phyloP scores from a whole-genome alignment of 2,329 filamentous ascomycete species.

The Arthroderma sp. region DNA sequence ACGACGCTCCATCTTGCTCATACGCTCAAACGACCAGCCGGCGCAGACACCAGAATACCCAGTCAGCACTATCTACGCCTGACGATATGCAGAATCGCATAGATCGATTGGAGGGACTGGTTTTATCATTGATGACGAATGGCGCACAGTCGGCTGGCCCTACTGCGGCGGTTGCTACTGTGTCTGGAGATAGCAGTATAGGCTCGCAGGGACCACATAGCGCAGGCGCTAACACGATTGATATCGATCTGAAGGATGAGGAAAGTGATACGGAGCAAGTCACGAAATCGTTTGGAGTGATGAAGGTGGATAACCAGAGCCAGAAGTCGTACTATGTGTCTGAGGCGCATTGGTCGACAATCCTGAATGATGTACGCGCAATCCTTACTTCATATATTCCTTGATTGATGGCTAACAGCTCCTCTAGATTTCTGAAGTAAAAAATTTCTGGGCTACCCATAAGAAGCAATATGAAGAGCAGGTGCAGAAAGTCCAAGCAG shows the following conservation, averaged over 20 bases:
- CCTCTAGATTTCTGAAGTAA: slow-evolving; percentile 70
- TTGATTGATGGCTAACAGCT: slow-evolving; percentile 2
- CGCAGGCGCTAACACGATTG: slow-evolving; percentile 20
- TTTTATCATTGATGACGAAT: slow-evolving; percentile 87
- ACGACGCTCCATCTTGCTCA: slow-evolving; percentile 66
- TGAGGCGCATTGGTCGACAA: slow-evolving; percentile 70
- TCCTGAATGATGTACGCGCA: slow-evolving; percentile 52
- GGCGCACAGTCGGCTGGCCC: slow-evolving; percentile 52
- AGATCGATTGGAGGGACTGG: slow-evolving; percentile 82
- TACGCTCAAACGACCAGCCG: slow-evolving; percentile 76
- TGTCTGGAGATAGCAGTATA: slow-evolving; percentile 34
- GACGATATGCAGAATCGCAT: slow-evolving; percentile 99
- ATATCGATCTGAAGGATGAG: slow-evolving; percentile 42
- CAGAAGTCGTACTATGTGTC: slow-evolving; percentile 69
- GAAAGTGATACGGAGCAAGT: slow-evolving; percentile 60
- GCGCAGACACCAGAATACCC: slow-evolving; percentile 52
- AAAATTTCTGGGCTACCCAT: slow-evolving; percentile 73
- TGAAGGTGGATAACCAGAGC: slow-evolving; percentile 68
- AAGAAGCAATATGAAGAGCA: slow-evolving; percentile 82
- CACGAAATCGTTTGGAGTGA: slow-evolving; percentile 62
- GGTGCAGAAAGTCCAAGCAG: slow-evolving; percentile 60
- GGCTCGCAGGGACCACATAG: slow-evolving; percentile 30
- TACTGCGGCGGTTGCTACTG: slow-evolving; percentile 44
- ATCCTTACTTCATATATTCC: not conserved
- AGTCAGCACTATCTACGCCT: slow-evolving; percentile 50